Evolutionary conservation across 2,329 filamentous ascomycete genomes (phyloP), one percentile per base, ranked within the genome.

Genomic region (Trematosphaeria pertusa): DNA sequence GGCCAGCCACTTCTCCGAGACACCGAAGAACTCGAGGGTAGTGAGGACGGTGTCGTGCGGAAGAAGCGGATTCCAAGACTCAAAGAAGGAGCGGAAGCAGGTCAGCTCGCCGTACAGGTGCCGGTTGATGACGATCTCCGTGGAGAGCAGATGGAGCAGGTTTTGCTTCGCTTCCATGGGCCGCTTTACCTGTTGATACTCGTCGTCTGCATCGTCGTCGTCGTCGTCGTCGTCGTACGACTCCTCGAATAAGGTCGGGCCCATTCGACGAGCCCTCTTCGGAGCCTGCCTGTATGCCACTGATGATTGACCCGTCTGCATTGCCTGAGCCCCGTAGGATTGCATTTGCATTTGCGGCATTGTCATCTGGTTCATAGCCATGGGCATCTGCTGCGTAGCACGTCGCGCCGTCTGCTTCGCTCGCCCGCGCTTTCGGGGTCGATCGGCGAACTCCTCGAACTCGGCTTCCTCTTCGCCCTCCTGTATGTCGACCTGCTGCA

Each of bases 11-110:
- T 69, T 66, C 5, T 69, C 55, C 2, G 72, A 70, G 12, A 78
- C 73, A 2, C 77, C 77, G 20, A 78, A 62, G 46, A 77, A 79
- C 3, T 67, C 60, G 51, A 81, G 70, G 0, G 78, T 63, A 1
- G 70, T 59, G 24, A 75, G 68, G 4, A 77, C 69, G 8, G 76
- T 78, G 21, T 66, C 70, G 55, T 81, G 78, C 1, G 78, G 66
- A 1, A 81, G 61, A 0, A 67, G 48, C 4, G 61, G 37, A 24
- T 69, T 65, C 62, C 62, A 70, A 1, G 61, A 65, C 17, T 69
- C 54, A 33, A 68, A 69, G 3, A 54, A 52, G 8, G 65, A 64
- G n/a, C 54, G 65, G 34, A 70, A 59, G 48, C 64, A 67, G 11
- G 62, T 58, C 4, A 69, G 36, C 38, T 61, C 61, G n/a, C 62